Conservation (phyloP, 768 basidiomycete genomes). For the Boletus tomentosulus region DNA sequence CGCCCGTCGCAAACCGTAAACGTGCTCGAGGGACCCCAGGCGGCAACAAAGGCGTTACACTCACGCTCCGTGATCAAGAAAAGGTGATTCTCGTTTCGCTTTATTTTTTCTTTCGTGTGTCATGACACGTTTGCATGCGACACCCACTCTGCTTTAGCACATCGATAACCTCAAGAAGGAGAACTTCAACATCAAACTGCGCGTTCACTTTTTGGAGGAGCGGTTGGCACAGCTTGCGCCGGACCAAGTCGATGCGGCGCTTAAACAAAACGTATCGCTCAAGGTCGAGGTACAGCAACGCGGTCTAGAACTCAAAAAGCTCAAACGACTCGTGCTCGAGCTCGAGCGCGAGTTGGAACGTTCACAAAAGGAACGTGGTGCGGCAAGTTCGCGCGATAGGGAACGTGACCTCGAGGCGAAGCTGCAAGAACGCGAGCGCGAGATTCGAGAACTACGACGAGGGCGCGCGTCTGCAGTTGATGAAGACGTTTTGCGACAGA, state of each 20-base stretch:
- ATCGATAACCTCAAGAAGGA: constrained; percentile 96
- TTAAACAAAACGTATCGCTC: constrained; percentile 90
- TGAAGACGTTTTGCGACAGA: constrained; percentile 50
- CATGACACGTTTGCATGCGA: neutral
- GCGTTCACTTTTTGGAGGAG: constrained; percentile 94
- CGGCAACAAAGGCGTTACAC: constrained; percentile 37
- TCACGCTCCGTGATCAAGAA: constrained; percentile 94
- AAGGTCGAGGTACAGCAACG: constrained; percentile 91
- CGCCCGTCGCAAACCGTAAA: constrained; percentile 48
- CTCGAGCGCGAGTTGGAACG: constrained; percentile 77
- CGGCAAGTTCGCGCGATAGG: constrained; percentile 40
- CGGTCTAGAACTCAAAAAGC: constrained; percentile 86
- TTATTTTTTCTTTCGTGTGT: neutral
- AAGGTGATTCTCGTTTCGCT: constrained; percentile 51
- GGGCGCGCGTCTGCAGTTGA: constrained; percentile 39
- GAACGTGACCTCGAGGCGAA: constrained; percentile 76
- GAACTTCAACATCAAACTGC: constrained; percentile 94
- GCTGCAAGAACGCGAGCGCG: constrained; percentile 68
- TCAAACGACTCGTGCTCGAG: constrained; percentile 84
- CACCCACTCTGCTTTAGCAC: constrained; percentile 49
- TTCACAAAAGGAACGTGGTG: constrained; percentile 49
- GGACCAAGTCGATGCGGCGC: constrained; percentile 86
- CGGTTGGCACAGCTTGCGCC: constrained; percentile 85
- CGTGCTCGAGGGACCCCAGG: constrained; percentile 31
- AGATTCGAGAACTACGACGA: constrained; percentile 62